Conservation (phyloP, 129 eudicot species). For the Mikania micrantha region DNA sequence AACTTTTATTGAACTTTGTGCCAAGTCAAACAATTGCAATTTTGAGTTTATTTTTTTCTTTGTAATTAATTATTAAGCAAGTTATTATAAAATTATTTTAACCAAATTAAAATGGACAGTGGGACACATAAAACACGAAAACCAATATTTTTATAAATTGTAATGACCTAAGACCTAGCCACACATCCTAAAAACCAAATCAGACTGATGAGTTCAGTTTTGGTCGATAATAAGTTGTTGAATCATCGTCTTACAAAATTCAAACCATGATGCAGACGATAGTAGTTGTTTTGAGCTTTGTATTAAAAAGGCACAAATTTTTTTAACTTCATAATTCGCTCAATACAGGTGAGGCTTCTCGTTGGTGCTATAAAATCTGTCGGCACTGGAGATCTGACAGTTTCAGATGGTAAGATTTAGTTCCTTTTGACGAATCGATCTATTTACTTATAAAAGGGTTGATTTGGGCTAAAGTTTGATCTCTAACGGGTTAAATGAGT, state of each 20-base stretch:
- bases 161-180: background rate
- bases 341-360: slow-evolving; percentile 74
- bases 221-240: background rate
- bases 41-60: background rate
- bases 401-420: slow-evolving; percentile 59
- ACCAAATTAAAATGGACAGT: background rate
- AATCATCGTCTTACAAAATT: background rate
- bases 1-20: background rate
- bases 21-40: background rate
- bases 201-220: background rate
- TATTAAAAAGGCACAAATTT: background rate
- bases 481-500: background rate
- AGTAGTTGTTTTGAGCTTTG: background rate
- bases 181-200: background rate
- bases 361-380: slow-evolving; percentile 88
- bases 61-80: background rate
- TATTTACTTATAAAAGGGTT: background rate
- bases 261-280: background rate
- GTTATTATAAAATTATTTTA: background rate
- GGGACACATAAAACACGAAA: background rate
- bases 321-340: background rate
- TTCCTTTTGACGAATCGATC: background rate
- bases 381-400: slow-evolving; percentile 77
- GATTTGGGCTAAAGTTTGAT: background rate
- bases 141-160: background rate